Evolutionary conservation across 208 protist genomes (phyloP).

Genomic region (Trypanosoma scelopori): DNA sequence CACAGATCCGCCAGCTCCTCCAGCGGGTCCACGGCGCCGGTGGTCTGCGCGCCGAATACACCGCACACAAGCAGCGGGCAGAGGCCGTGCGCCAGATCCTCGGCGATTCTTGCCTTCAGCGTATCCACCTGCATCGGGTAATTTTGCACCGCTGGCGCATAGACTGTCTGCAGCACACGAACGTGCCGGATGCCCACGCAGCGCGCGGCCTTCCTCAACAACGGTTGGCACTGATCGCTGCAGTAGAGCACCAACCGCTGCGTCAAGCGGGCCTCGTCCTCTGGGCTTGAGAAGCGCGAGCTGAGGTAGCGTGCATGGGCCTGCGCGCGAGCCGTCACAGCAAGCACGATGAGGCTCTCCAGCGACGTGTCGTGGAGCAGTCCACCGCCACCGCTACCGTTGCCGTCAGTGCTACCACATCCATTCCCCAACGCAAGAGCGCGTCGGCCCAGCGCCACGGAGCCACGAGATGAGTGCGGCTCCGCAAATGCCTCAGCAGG

Average conservation of each 20-base stretch:
- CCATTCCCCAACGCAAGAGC: not conserved
- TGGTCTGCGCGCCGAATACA: constrained; percentile 45
- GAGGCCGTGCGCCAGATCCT: constrained; percentile 61
- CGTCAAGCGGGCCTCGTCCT: constrained; percentile 20
- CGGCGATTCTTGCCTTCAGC: constrained; percentile 52
- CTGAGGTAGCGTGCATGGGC: constrained; percentile 38
- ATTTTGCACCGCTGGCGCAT: constrained; percentile 28
- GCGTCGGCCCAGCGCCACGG: not conserved
- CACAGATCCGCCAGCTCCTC: constrained; percentile 44
- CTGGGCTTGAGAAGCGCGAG: constrained; percentile 27
- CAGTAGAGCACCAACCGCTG: constrained; percentile 60
- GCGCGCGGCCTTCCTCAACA: constrained; percentile 45
- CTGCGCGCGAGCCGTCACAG: constrained; percentile 56
- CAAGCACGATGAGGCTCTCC: constrained; percentile 55
- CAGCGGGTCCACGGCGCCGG: constrained; percentile 62
- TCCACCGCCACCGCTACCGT: constrained; percentile 40
- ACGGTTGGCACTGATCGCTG: constrained; percentile 64
- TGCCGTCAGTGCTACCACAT: not conserved
- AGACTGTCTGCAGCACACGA: constrained; percentile 52
- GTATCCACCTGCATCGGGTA: constrained; percentile 43
- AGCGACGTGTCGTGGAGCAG: constrained; percentile 39
- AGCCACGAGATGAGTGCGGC: not conserved
- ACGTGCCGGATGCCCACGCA: constrained; percentile 60
- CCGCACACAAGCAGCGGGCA: constrained; percentile 68
- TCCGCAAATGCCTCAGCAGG: not conserved